Conservation (phyloP, 2,329 filamentous ascomycete genomes). For the Colletotrichum sp. region DNA sequence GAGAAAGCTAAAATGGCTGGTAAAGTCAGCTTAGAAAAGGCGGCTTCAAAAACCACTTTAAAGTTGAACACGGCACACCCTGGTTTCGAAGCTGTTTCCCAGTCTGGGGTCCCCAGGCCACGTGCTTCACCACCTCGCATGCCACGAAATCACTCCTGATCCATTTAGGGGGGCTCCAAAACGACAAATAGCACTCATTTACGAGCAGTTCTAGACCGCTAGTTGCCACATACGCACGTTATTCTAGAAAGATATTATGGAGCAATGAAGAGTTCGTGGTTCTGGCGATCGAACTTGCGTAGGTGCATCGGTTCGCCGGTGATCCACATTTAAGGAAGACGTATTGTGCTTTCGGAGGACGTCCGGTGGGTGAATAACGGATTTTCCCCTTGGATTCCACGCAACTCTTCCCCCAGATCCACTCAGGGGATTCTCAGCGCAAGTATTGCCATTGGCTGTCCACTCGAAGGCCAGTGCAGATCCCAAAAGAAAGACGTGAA, state of each 20-base stretch:
- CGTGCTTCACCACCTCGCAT: not conserved
- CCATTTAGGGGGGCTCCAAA: not conserved
- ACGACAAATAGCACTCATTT: not conserved
- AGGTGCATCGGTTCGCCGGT: not conserved
- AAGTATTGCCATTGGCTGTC: not conserved
- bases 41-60: not conserved
- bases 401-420: not conserved
- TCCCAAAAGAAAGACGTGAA: not conserved
- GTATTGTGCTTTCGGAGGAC: not conserved
- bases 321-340: not conserved
- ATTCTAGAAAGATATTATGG: not conserved
- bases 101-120: not conserved
- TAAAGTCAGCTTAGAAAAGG: not conserved
- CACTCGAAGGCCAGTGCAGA: not conserved
- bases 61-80: not conserved
- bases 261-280: not conserved
- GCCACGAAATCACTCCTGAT: not conserved
- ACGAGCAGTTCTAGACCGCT: not conserved
- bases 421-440: not conserved
- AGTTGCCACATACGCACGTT: not conserved
- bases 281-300: not conserved
- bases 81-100: not conserved
- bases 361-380: not conserved
- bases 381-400: not conserved
- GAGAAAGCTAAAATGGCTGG: not conserved